A percentile compares a stretch with the other conserved stretches of the same genome.
Conservation (phyloP, 2,329 filamentous ascomycete genomes). For the Byssothecium circinans region DNA sequence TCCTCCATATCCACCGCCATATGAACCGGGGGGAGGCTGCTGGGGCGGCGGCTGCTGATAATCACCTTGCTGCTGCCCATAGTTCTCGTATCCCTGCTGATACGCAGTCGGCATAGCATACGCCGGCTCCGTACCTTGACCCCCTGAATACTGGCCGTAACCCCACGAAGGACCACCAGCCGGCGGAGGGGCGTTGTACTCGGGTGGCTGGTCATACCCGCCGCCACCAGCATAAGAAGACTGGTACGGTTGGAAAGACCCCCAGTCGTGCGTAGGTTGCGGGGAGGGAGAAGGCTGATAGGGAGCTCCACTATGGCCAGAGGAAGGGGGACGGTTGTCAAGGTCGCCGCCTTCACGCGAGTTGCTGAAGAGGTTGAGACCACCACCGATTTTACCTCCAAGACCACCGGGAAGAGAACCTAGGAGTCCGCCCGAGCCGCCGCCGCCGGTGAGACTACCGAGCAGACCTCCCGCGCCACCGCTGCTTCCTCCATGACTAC, state of each 20-base stretch:
- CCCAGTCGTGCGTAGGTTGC: conserved; percentile 30
- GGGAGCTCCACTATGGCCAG: conserved; percentile 9
- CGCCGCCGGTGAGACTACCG: conserved; percentile 25
- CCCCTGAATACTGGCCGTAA: conserved; percentile 35
- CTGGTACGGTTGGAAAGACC: conserved; percentile 40
- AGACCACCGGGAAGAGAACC: conserved; percentile 20
- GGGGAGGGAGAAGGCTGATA: conserved; percentile 29
- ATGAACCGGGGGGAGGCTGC: conserved; percentile 1
- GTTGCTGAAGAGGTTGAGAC: conserved; percentile 22
- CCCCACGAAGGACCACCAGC: conserved; percentile 24
- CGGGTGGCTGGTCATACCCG: conserved; percentile 24
- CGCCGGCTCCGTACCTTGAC: conserved; percentile 35
- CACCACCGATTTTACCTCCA: conserved; percentile 17
- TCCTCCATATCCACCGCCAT: conserved; percentile 12
- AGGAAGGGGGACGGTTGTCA: conserved; percentile 14
- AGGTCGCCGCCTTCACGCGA: conserved; percentile 28
- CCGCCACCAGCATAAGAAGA: conserved; percentile 34
- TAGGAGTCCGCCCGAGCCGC: conserved; percentile 1
- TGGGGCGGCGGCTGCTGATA: conserved; percentile 21
- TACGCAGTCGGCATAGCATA: conserved; percentile 40
- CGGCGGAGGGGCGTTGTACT: conserved; percentile 27
- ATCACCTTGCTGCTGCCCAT: conserved; percentile 15
- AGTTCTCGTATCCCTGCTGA: conserved; percentile 42
- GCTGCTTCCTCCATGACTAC: conserved; percentile 11
- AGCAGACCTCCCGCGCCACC: conserved; percentile 26